These are phyloP conservation scores for Melaleuca alternifolia DNA, from an alignment of 345 rosid genomes.

Conservation along the genomic window DNA sequence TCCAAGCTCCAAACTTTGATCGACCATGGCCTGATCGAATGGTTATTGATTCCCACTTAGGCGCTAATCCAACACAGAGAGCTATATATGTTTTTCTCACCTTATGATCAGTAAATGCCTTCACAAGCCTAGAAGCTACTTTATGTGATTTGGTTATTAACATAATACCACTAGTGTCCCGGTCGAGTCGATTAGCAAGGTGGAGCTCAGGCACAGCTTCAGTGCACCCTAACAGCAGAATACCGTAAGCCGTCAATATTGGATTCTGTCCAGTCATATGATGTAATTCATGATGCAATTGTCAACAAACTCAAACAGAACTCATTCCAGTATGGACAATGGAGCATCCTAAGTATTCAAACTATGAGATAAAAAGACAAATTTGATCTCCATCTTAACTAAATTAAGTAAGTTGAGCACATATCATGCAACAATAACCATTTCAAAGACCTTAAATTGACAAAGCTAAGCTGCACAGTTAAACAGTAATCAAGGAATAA, in stretches of 20 bases:
- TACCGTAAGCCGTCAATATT: neutral
- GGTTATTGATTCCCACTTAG: slow-evolving; percentile 59
- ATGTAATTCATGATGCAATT: neutral
- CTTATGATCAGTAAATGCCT: slow-evolving; percentile 71
- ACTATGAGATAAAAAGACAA: neutral
- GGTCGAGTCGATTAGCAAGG: slow-evolving; percentile 87
- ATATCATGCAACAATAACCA: neutral
- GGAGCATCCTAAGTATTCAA: neutral
- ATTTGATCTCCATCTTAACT: neutral
- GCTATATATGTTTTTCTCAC: slow-evolving; percentile 73
- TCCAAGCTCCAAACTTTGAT: slow-evolving; percentile 89
- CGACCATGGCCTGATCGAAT: slow-evolving; percentile 88
- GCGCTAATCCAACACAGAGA: slow-evolving; percentile 47
- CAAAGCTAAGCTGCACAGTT: neutral
- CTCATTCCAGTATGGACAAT: neutral
- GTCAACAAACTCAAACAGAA: neutral
- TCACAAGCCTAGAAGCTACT: slow-evolving; percentile 76
- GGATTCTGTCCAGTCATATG: neutral
- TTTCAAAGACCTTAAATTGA: neutral
- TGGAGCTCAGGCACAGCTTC: slow-evolving; percentile 37
- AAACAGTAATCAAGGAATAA: neutral
- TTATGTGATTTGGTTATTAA: slow-evolving; percentile 73
- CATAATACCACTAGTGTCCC: slow-evolving; percentile 87
- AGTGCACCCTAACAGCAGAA: slow-evolving; percentile 16
- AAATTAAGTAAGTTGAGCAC: neutral